Base-by-base conservation (phyloP, 345 rosid genomes). In the Citrus mangshanensis region DNA sequence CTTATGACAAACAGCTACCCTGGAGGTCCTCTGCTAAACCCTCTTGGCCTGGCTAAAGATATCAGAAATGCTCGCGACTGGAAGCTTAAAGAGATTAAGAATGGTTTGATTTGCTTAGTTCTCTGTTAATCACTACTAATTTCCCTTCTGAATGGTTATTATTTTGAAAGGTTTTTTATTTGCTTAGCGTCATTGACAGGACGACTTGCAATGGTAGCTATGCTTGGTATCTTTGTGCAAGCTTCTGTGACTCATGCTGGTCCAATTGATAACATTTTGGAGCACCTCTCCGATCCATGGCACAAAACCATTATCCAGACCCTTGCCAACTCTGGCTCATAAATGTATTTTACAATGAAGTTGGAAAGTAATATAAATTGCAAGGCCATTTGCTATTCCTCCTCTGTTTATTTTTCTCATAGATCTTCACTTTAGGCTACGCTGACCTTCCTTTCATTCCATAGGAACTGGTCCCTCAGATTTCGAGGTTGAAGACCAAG, bases 41-140 rank as follows among this genome's bases (percentile, higher is more conserved):
- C 99, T 13, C 91, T 92, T 71, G 99, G 99, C 8, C 85, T 95
- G 55, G 98, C 98, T 73, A 93, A 91, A 82, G 99, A 95, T 42
- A 86, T 89, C 3, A 75, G 72, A 68, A 89, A 83, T n/a, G 94
- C 97, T 77, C 84, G 75, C 65, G 92, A 84, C 1, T 91, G 87
- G 98, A 95, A 95, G 89, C 96, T 91, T 30, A 93, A 95, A 77
- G 99, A 95, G 86, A 92, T 95, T 40, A 93, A 93, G 84, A 95
- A 93, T 67, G 99, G 98, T 95, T 56, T 46, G 64, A 68, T 35
- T 76, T 72, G 37, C 51, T 37, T 24, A 13, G 9, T 70, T 78
- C 46, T 37, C 67, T 13, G 35, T 64, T 68, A 54, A 30, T 61
- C 18, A 12, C 28, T 4, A 27, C 0, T 35, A 32, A 64, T 30